Conservation (phyloP, 2,329 filamentous ascomycete species). For the Westerdykella aurantiaca region DNA sequence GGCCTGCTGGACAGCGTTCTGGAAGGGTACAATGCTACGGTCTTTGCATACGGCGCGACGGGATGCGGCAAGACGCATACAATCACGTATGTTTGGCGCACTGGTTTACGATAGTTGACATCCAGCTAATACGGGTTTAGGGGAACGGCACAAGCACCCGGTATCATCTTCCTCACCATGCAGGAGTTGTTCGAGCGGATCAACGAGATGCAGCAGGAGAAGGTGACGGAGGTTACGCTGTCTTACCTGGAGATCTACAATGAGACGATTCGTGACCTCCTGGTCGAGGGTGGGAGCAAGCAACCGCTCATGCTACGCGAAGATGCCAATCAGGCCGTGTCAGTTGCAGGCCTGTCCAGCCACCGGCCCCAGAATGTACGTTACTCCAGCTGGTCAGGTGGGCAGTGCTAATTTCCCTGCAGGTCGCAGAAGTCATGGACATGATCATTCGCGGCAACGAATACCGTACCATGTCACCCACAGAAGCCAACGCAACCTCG, state of each 20-base stretch:
- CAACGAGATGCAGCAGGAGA: slow-evolving; percentile 75
- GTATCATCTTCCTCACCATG: slow-evolving; percentile 98
- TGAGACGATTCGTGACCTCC: slow-evolving; percentile 91
- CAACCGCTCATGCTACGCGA: slow-evolving; percentile 85
- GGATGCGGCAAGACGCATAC: slow-evolving; percentile 99
- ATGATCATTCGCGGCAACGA: slow-evolving; percentile 97
- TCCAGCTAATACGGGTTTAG: slow-evolving; percentile 22
- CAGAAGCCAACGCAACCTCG: slow-evolving; percentile 93
- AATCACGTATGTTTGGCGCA: slow-evolving; percentile 50
- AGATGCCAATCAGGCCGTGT: slow-evolving; percentile 88
- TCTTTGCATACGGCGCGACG: slow-evolving; percentile 96
- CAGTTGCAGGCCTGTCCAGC: slow-evolving; percentile 83
- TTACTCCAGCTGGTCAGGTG: background rate
- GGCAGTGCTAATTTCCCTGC: slow-evolving; percentile 15
- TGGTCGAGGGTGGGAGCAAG: slow-evolving; percentile 80
- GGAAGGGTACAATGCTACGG: slow-evolving; percentile 96
- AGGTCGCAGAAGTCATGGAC: slow-evolving; percentile 87
- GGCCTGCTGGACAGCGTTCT: slow-evolving; percentile 88
- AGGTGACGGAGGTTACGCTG: slow-evolving; percentile 81
- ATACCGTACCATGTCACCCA: slow-evolving; percentile 90
- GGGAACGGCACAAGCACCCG: slow-evolving; percentile 84
- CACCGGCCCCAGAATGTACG: slow-evolving; percentile 80
- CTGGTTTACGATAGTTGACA: background rate
- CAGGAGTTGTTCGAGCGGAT: slow-evolving; percentile 98
- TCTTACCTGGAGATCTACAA: slow-evolving; percentile 99